phyloP scores from a whole-genome alignment of 228 moss, liverwort and hornwort genomes.

The Sphagnum magellanicum region DNA sequence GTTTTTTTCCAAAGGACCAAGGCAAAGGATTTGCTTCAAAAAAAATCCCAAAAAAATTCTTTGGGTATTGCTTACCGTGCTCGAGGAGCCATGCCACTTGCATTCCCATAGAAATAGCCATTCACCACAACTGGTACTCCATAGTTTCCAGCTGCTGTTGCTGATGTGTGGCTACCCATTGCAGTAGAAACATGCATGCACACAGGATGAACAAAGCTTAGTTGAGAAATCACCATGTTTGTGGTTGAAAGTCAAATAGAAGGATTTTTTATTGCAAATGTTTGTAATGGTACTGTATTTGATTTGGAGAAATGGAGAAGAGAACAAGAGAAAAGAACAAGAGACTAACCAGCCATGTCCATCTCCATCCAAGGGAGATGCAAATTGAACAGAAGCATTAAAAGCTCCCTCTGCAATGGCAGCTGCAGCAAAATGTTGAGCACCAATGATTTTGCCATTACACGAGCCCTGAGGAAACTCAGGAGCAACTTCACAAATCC shows the following conservation, averaged over 20 bases:
- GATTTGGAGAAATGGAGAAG: neutral
- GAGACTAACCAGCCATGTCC: constrained; percentile 43
- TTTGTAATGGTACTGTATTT: neutral
- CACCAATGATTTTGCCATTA: constrained; percentile 43
- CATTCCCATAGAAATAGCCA: constrained; percentile 36
- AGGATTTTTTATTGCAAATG: neutral
- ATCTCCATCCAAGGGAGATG: constrained; percentile 46
- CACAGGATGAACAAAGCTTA: neutral
- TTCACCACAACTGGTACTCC: constrained; percentile 24
- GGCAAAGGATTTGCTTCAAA: constrained; percentile 1
- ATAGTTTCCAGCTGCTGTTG: constrained; percentile 42
- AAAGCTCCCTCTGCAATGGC: constrained; percentile 44
- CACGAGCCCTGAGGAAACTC: constrained; percentile 40
- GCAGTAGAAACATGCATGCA: neutral
- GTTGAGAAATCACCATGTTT: neutral
- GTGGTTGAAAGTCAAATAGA: neutral
- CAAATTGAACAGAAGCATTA: constrained; percentile 27
- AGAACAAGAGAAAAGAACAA: neutral
- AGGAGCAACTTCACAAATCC: constrained; percentile 19
- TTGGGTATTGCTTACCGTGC: constrained; percentile 21
- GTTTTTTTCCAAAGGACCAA: neutral
- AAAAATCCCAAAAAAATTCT: neutral
- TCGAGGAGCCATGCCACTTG: constrained; percentile 53
- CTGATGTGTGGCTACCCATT: constrained; percentile 29
- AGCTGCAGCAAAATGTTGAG: constrained; percentile 40